Conservation (phyloP, 805 yeast genomes). For the Candida pseudoglaebosa region DNA sequence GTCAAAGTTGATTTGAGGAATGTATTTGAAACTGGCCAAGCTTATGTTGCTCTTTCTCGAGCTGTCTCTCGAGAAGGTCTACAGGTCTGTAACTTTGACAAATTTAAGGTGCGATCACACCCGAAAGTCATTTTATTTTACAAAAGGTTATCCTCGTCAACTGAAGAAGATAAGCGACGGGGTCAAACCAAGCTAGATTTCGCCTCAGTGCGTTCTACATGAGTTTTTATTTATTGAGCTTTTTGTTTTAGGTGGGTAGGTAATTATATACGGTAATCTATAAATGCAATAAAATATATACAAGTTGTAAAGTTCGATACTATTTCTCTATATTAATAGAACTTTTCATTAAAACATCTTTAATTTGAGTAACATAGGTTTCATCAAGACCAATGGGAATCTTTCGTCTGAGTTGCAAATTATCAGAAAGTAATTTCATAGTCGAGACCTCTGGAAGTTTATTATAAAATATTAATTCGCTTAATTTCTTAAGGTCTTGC, state of each 20-base stretch:
- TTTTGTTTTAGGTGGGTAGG: constrained; percentile 1
- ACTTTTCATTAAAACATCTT: constrained; percentile 2
- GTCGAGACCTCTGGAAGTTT: constrained; percentile 6
- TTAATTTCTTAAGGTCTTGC: constrained; percentile 12
- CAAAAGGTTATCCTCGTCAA: constrained; percentile 38
- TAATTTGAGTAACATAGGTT: constrained; percentile 2
- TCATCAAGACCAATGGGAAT: constrained; percentile 1
- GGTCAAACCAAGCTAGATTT: constrained; percentile 5
- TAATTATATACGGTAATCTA: constrained; percentile 1
- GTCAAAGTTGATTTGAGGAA: constrained; percentile 81
- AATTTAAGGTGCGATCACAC: constrained; percentile 63
- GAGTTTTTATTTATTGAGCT: background rate
- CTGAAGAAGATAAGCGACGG: constrained; percentile 8
- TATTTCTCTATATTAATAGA: background rate
- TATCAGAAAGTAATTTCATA: background rate
- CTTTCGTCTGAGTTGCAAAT: background rate
- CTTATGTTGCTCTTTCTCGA: constrained; percentile 91
- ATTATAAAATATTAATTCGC: constrained; percentile 16
- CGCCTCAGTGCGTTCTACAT: background rate
- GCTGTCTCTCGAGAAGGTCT: constrained; percentile 81
- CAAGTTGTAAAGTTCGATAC: background rate
- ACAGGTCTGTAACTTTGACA: constrained; percentile 73
- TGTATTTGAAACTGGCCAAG: constrained; percentile 90
- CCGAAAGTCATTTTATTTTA: constrained; percentile 71
- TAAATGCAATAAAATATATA: constrained; percentile 1